phyloP scores from a whole-genome alignment of 345 rosid species.

The Hirschfeldia incana region DNA sequence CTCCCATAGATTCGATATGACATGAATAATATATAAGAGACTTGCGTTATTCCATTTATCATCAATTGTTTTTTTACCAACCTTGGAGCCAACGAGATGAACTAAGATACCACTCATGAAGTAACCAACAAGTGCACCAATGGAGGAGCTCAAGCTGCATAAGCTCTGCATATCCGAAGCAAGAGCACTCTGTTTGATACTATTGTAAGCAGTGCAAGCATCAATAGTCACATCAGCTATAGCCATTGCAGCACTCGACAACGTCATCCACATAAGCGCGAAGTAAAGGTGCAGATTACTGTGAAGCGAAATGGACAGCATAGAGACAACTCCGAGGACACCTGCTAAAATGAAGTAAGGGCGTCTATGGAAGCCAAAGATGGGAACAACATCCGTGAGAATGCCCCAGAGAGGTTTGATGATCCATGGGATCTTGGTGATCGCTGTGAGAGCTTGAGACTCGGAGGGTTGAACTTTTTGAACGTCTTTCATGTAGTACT shows the following conservation, averaged over 20 bases:
- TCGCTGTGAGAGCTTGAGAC: constrained; percentile 71
- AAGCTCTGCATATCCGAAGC: constrained; percentile 96
- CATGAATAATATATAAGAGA: neutral
- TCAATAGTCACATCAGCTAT: constrained; percentile 94
- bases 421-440: constrained; percentile 80
- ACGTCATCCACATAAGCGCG: constrained; percentile 66
- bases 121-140: constrained; percentile 81
- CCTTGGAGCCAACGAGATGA: constrained; percentile 88
- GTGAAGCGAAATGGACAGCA: constrained; percentile 67
- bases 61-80: constrained; percentile 11
- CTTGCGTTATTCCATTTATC: neutral
- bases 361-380: constrained; percentile 77
- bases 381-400: constrained; percentile 88
- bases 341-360: constrained; percentile 90
- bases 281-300: constrained; percentile 66
- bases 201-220: constrained; percentile 92
- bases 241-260: constrained; percentile 76
- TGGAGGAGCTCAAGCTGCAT: constrained; percentile 70
- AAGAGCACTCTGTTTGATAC: constrained; percentile 66
- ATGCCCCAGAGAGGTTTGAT: constrained; percentile 94
- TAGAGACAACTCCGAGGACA: constrained; percentile 62
- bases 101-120: constrained; percentile 80
- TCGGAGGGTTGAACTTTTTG: constrained; percentile 94
- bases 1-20: neutral
- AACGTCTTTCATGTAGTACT: constrained; percentile 98